These are phyloP conservation scores for Tuber brumale DNA, from an alignment of 495 filamentous ascomycete species.

Conservation along the genomic window DNA sequence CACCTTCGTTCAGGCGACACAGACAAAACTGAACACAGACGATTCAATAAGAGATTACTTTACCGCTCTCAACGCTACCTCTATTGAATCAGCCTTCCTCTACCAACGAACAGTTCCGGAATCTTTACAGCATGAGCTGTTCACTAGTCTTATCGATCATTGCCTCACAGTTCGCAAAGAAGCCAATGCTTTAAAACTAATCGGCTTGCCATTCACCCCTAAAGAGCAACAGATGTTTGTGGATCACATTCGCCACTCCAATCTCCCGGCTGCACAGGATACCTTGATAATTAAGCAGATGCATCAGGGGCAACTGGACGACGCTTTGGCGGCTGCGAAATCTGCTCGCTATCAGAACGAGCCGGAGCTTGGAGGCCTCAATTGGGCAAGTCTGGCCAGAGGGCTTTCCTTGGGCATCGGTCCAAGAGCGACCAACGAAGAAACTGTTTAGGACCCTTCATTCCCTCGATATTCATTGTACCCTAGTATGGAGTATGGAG, in stretches of 20 bases:
- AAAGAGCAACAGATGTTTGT: conserved; percentile 35
- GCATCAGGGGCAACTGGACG: conserved; percentile 32
- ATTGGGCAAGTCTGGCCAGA: conserved; percentile 35
- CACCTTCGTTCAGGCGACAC: conserved; percentile 27
- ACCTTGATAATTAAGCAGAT: conserved; percentile 35
- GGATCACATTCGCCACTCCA: conserved; percentile 17
- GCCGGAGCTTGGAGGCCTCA: conserved; percentile 31
- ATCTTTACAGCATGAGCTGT: conserved; percentile 19
- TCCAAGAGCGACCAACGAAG: conserved; percentile 15
- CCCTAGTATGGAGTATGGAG: neutral
- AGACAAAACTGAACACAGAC: conserved; percentile 31
- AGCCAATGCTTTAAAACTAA: conserved; percentile 29
- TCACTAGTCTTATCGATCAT: conserved; percentile 33
- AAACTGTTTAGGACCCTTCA: neutral
- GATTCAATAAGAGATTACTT: conserved; percentile 30
- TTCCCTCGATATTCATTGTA: neutral
- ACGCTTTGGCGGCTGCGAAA: conserved; percentile 23
- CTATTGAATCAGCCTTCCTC: conserved; percentile 30
- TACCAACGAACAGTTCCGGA: conserved; percentile 34
- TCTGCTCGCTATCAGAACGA: conserved; percentile 27
- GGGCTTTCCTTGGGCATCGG: conserved; percentile 37
- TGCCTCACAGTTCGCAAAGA: conserved; percentile 35
- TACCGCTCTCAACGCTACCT: conserved; percentile 20
- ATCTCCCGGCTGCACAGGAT: conserved; percentile 32
- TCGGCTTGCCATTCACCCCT: conserved; percentile 33